Evolutionary conservation across 345 rosid genomes (phyloP), one percentile per base, ranked within the genome.

Genomic region (Camelina laxa): DNA sequence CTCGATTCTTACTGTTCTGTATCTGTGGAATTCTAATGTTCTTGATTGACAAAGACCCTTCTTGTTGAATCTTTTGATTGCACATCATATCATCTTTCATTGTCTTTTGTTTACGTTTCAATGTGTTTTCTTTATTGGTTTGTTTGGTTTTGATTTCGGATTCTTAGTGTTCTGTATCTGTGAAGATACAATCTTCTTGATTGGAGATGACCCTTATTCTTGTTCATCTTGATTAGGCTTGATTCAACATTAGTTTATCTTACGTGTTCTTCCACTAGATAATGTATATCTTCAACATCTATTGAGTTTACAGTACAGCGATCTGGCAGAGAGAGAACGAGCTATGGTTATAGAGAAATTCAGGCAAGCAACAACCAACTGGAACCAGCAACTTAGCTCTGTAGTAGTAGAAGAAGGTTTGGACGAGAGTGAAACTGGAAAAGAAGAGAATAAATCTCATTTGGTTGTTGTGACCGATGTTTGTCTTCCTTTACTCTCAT

Each of bases 381-480:
- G 96, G 97, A 88, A 76, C 80, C 92, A 84, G 53, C 84, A 80
- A 71, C 89, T 84, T 60, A 85, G 60, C 64, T 69, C 67, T 30
- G 45, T 24, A 8, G 45, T 24, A 8, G 80, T 65, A 27, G 81
- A 82, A 75, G 84, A 82, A 70, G 77, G 49, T 36, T 83, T 71
- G 44, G 85, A 82, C 16, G 82, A 75, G 39, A 48, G 71, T 71
- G 88, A 77, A 63, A 64, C 33, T 3, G 82, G 61, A 49, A 72
- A 82, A 60, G 84, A 80, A 21, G 88, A 83, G 48, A 80, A 67
- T 31, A 87, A 85, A 75, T 89, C 97, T 27, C 82, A 77, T 77
- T 67, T 91, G 82, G 81, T 89, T 27, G 90, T 94, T 21, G 88
- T 86, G 11, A 91, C 96, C 0, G 97, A 91, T 80, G 85, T 88